phyloP scores from a whole-genome alignment of 306 rosid genomes.

The Glycyrrhiza uralensis region DNA sequence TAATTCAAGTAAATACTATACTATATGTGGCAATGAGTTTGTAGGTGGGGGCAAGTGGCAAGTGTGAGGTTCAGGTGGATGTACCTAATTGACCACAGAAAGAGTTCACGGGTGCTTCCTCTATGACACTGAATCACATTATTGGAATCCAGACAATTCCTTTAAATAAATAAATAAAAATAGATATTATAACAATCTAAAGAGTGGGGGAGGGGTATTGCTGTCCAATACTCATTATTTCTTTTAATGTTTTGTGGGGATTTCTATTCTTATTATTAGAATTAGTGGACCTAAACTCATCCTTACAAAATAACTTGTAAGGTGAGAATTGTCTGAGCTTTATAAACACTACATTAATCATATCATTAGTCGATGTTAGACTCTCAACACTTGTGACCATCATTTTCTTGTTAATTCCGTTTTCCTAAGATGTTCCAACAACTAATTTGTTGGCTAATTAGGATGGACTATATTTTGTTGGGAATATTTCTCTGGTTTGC shows the following conservation, averaged over 20 bases:
- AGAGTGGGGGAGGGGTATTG: background rate
- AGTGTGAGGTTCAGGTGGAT: constrained; percentile 16
- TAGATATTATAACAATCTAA: background rate
- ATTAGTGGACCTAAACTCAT: no score
- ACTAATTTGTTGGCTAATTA: background rate
- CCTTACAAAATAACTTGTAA: no score
- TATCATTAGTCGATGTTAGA: no score
- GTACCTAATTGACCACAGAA: constrained; percentile 30
- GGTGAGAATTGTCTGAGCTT: no score
- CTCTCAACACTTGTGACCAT: background rate
- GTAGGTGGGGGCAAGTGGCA: constrained; percentile 31
- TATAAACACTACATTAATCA: no score
- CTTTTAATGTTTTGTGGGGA: background rate
- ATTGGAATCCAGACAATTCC: constrained; percentile 9
- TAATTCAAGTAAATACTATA: constrained; percentile 7
- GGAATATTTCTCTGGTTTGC: background rate
- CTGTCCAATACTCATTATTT: background rate
- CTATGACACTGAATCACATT: constrained; percentile 29
- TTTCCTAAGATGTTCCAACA: constrained; percentile 8
- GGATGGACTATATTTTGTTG: background rate
- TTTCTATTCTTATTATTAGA: constrained; percentile 1
- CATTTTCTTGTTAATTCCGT: background rate
- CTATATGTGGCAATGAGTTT: constrained; percentile 15
- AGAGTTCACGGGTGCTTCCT: constrained; percentile 45
- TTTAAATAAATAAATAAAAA: background rate